Evolutionary conservation across 140 eudicot species (phyloP).

Genomic region (Bidens hawaiensis): DNA sequence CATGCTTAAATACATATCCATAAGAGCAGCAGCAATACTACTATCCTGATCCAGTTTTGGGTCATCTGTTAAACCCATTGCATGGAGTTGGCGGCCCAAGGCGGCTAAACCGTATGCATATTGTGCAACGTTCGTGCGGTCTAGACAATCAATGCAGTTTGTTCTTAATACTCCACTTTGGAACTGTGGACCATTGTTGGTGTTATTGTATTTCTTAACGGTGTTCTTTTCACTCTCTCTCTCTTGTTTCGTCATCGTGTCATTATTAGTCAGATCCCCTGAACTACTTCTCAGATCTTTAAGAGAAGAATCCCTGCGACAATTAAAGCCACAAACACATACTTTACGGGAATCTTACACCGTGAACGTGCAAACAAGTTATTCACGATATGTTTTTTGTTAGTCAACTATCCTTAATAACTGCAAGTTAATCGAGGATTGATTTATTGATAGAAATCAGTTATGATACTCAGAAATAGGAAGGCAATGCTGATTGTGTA

Average conservation of each 20-base stretch:
- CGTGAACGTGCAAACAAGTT: too few species aligned
- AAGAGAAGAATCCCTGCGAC: conserved; percentile 69
- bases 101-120: conserved; percentile 96
- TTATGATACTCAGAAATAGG: not conserved
- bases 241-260: conserved; percentile 40
- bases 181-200: conserved; percentile 50
- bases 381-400: not conserved
- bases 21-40: conserved; percentile 81
- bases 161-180: conserved; percentile 94
- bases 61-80: conserved; percentile 70
- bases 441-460: not conserved
- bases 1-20: conserved; percentile 95
- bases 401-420: not conserved
- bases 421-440: not conserved
- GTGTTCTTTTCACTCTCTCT: conserved; percentile 33
- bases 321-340: not conserved
- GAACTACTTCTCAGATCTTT: conserved; percentile 73
- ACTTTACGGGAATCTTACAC: not conserved
- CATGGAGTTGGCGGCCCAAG: conserved; percentile 85
- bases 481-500: not conserved
- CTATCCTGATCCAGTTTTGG: conserved; percentile 89
- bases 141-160: conserved; percentile 94
- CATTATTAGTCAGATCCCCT: conserved; percentile 55
- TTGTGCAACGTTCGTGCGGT: conserved; percentile 96
- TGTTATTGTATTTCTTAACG: conserved; percentile 30